A percentile compares a stretch with the other conserved stretches of the same genome.
These are phyloP conservation scores for Globisporangium okanoganense DNA, from an alignment of 352 stramenopile genomes.

Conservation along the genomic window DNA sequence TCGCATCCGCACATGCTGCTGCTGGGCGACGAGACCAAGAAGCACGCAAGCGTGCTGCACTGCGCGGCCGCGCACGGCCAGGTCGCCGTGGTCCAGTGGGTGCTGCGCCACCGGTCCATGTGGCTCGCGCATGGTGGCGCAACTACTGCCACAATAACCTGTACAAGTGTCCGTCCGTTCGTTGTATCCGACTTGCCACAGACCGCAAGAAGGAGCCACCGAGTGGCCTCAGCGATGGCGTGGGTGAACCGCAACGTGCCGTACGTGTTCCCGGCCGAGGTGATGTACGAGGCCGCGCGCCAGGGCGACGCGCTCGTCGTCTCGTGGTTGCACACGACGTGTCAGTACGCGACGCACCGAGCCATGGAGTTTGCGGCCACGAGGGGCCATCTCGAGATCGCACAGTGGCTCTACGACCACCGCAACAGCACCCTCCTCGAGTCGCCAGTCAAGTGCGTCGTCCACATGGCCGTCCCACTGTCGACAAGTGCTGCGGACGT, in stretches of 20 bases:
- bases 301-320: conserved; percentile 33
- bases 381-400: conserved; percentile 26
- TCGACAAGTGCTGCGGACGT: conserved; percentile 11
- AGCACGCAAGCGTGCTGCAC: conserved; percentile 30
- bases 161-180: conserved; percentile 10
- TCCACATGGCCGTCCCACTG: conserved; percentile 32
- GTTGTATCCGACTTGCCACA: too few relatives aligned
- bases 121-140: not conserved
- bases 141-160: not conserved
- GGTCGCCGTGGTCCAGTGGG: conserved; percentile 25
- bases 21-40: conserved; percentile 20
- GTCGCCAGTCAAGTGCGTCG: not conserved
- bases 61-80: conserved; percentile 29
- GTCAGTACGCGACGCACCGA: conserved; percentile 26
- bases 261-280: conserved; percentile 30
- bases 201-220: too few relatives aligned
- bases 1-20: conserved; percentile 24
- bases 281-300: conserved; percentile 37
- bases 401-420: conserved; percentile 31
- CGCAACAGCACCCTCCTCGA: conserved; percentile 1
- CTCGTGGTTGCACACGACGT: conserved; percentile 32
- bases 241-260: conserved; percentile 30
- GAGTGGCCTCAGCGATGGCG: conserved; percentile 7
- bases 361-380: conserved; percentile 42
- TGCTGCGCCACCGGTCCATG: conserved; percentile 28